A percentile compares a stretch with the other conserved stretches of the same genome.
Conservation (phyloP, 2,329 filamentous ascomycete species). For the Corynespora cassiicola region DNA sequence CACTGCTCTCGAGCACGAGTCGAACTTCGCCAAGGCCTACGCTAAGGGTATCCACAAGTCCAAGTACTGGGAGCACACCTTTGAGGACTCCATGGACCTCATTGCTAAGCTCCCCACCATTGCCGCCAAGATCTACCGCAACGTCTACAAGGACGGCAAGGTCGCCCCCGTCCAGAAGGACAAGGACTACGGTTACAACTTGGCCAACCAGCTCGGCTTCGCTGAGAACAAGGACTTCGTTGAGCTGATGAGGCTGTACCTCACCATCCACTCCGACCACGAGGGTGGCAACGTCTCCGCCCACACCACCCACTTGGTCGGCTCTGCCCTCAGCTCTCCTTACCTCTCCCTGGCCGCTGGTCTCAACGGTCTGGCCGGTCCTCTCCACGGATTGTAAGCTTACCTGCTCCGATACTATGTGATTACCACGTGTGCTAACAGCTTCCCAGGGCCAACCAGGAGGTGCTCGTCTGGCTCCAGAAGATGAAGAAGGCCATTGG, state of each 20-base stretch:
- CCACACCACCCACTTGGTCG: conserved; percentile 98
- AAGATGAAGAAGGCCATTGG: conserved; percentile 98
- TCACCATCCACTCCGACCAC: conserved; percentile 99
- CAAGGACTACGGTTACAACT: conserved; percentile 99
- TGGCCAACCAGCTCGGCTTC: conserved; percentile 99
- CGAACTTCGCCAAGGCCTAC: conserved; percentile 97
- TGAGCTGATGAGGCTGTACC: conserved; percentile 97
- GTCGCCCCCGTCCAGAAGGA: conserved; percentile 95
- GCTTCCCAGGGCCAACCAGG: conserved; percentile 82
- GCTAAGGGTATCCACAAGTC: conserved; percentile 99
- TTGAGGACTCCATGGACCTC: conserved; percentile 99
- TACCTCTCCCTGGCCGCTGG: conserved; percentile 96
- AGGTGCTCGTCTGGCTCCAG: conserved; percentile 98
- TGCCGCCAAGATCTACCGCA: conserved; percentile 98
- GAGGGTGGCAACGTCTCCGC: conserved; percentile 99
- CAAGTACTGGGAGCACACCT: conserved; percentile 99
- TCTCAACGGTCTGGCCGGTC: conserved; percentile 96
- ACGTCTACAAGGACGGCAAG: conserved; percentile 99
- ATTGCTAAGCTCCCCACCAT: conserved; percentile 99
- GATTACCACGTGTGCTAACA: conserved; percentile 21
- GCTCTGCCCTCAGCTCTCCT: conserved; percentile 93
- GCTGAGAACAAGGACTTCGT: conserved; percentile 94
- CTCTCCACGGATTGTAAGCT: conserved; percentile 85
- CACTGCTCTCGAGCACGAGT: conserved; percentile 97
- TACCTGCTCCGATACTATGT: too few relatives aligned